A percentile compares a stretch with the other conserved stretches of the same genome.
Conservation (phyloP, 441 rosid genomes). For the Omphalea diandra region DNA sequence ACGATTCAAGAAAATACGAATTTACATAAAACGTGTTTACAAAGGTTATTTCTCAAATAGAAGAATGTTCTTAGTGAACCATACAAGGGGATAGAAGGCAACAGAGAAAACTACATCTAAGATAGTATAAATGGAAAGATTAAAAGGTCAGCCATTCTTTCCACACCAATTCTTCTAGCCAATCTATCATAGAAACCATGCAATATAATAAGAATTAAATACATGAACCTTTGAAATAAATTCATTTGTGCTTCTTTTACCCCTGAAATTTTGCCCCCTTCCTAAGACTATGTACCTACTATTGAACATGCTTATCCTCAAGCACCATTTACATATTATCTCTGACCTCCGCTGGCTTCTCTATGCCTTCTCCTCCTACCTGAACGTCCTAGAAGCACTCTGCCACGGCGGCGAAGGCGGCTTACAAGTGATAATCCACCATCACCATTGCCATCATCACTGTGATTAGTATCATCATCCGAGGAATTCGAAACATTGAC, state of each 20-base stretch:
- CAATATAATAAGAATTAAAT: slow-evolving; percentile 24
- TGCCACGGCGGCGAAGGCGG: slow-evolving; percentile 62
- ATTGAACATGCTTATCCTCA: neutral
- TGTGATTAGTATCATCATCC: slow-evolving; percentile 42
- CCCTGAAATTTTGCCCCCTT: slow-evolving; percentile 16
- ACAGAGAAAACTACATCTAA: slow-evolving; percentile 21
- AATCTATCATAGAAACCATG: slow-evolving; percentile 13
- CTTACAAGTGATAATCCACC: slow-evolving; percentile 52
- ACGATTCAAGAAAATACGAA: slow-evolving; percentile 5
- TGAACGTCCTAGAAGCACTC: slow-evolving; percentile 58
- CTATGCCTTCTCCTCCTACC: slow-evolving; percentile 75
- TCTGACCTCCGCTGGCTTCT: slow-evolving; percentile 42
- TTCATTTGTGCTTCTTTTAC: slow-evolving; percentile 24
- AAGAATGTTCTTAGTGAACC: slow-evolving; percentile 20
- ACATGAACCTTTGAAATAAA: slow-evolving; percentile 22
- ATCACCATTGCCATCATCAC: slow-evolving; percentile 25
- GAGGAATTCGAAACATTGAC: slow-evolving; percentile 32
- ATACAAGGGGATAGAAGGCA: slow-evolving; percentile 21
- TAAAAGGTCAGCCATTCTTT: slow-evolving; percentile 14
- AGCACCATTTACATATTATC: slow-evolving; percentile 18
- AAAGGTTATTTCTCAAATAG: slow-evolving; percentile 18
- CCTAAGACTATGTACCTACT: slow-evolving; percentile 30
- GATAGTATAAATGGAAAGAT: slow-evolving; percentile 23
- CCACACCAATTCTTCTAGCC: slow-evolving; percentile 21
- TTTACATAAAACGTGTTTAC: slow-evolving; percentile 16